Evolutionary conservation across 2,329 filamentous ascomycete species (phyloP), one percentile per base, ranked within the genome.

Genomic region (Grosmannia clavigera): DNA sequence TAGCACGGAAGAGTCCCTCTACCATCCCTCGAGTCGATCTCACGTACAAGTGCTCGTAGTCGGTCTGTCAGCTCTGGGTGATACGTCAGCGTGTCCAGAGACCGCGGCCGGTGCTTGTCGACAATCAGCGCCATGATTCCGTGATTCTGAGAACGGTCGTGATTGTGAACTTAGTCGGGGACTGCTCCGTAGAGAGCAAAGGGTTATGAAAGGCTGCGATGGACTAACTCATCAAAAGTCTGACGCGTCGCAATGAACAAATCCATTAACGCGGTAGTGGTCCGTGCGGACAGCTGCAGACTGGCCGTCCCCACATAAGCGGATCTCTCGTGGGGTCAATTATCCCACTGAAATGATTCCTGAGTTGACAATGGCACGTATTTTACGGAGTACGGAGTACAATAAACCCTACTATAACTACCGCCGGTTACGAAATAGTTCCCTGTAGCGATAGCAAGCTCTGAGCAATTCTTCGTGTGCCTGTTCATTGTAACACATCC

Each of bases 61-160:
- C 92, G 85, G 31, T 90, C 86, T 12, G 94, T 96, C 53, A 99
- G 83, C 64, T 95, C 90, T 60, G 84, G 75, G 67, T 99, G 94
- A 69, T 97, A 99, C 67, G 88, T 90, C 62, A 96, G 81, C 61
- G 80, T 76, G 63, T 92, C 88, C 0, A 94, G 81, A 38, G 85
- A 88, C 64, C 87, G 82, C 5, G 89, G 89, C 31, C 84, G 78
- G 68, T 87, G 84, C 67, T 87, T 88, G 69, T 87, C 85, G 62
- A 88, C 84, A 65, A 87, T 85, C 64, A 88, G 80, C 56, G 84
- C 83, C 83, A 87, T 87, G 27, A 29, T 46, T 46, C 19, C 43
- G 43, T n/a, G 16, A 7, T 19, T 46, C 16, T 16, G 53, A n/a
- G 27, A 19, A 7, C 19, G 19, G 19, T 46, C 19, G 43, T 46